These are phyloP conservation scores for Raffaelea albimanens DNA, from an alignment of 2,329 filamentous ascomycete species.

Conservation along the genomic window DNA sequence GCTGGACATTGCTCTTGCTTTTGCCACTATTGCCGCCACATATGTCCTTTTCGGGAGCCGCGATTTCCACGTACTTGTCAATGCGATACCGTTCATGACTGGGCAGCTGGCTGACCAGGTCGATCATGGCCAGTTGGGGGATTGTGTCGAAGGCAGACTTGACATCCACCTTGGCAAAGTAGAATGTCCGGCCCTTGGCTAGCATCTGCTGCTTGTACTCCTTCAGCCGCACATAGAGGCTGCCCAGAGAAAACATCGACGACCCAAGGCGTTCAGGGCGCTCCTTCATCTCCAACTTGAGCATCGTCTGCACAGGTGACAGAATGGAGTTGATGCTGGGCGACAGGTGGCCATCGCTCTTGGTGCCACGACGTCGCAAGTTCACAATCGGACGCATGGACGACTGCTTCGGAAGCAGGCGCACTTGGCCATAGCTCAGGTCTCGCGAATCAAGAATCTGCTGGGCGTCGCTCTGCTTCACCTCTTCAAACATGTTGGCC, in stretches of 20 bases:
- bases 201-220: constrained; percentile 50
- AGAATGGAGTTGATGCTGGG: constrained; percentile 56
- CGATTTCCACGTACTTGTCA: constrained; percentile 63
- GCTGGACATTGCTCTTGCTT: no score
- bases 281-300: constrained; percentile 64
- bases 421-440: constrained; percentile 69
- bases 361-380: constrained; percentile 55
- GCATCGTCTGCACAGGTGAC: constrained; percentile 62
- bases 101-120: constrained; percentile 51
- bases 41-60: background rate
- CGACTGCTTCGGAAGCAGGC: constrained; percentile 70
- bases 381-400: constrained; percentile 84
- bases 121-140: constrained; percentile 65
- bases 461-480: constrained; percentile 48
- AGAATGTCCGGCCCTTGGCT: constrained; percentile 39
- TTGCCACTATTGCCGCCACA: no score
- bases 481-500: constrained; percentile 66
- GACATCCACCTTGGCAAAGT: constrained; percentile 90
- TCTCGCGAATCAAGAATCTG: constrained; percentile 49
- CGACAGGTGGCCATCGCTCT: constrained; percentile 30
- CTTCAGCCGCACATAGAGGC: constrained; percentile 67
- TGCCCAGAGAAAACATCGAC: constrained; percentile 70
- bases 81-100: constrained; percentile 57
- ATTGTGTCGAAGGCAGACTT: constrained; percentile 92
- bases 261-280: constrained; percentile 60